phyloP scores from a whole-genome alignment of 1,284 basidiomycete genomes.

The Leccinum colubrinum region DNA sequence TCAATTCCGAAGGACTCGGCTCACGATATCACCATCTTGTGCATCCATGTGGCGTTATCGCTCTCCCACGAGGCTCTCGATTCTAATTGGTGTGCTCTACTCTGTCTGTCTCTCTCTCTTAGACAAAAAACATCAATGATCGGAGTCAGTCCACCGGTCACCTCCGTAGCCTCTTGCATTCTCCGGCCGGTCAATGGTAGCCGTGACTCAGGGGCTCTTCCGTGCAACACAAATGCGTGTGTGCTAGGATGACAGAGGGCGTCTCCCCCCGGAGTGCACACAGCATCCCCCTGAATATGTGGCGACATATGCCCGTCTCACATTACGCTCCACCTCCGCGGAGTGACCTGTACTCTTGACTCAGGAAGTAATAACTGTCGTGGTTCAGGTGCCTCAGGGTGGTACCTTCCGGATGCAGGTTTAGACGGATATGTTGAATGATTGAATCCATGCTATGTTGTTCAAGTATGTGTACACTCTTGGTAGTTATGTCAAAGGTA shows the following conservation, averaged over 20 bases:
- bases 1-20: not conserved
- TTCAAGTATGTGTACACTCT: not conserved
- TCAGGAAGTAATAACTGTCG: not conserved
- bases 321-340: not conserved
- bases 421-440: not conserved
- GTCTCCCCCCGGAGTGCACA: not conserved
- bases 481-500: not conserved
- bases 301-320: not conserved
- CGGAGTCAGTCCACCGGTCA: not conserved
- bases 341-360: not conserved
- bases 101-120: not conserved
- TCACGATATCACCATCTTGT: not conserved
- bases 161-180: not conserved
- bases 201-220: not conserved
- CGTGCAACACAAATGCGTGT: not conserved
- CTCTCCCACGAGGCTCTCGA: not conserved
- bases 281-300: not conserved
- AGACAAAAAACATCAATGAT: not conserved
- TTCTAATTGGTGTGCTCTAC: not conserved
- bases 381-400: not conserved
- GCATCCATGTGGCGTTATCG: conserved; percentile 2
- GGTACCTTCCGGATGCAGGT: not conserved
- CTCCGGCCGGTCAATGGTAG: not conserved
- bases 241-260: not conserved
- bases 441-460: not conserved